Conservation (phyloP, 106 monocot species). For the Apostasia shenzhenica region DNA sequence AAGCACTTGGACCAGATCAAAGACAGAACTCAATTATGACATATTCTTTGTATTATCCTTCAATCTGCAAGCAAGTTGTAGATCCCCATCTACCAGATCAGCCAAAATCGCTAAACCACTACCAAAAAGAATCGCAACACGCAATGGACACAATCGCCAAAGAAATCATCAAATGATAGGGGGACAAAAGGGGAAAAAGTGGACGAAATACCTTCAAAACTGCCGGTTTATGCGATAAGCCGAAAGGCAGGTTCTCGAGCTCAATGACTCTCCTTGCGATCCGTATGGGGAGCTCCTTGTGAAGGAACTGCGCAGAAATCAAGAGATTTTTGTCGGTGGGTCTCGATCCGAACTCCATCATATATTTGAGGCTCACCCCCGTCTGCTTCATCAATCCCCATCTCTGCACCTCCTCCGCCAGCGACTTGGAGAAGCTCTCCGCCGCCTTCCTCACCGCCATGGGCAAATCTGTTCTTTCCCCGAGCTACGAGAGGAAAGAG, state of each 20-base stretch:
- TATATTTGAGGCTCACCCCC: constrained; percentile 76
- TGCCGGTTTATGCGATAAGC: constrained; percentile 69
- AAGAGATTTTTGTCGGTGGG: constrained; percentile 55
- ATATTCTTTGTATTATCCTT: too few relatives aligned
- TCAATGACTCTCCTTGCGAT: constrained; percentile 78
- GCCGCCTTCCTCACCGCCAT: constrained; percentile 55
- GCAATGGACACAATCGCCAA: too few relatives aligned
- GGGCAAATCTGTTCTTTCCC: not conserved
- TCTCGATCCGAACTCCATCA: constrained; percentile 89
- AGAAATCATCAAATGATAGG: too few relatives aligned
- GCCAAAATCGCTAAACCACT: too few relatives aligned
- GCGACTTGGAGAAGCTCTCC: constrained; percentile 31
- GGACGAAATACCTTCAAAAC: constrained; percentile 51
- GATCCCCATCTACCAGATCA: too few relatives aligned
- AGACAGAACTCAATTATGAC: too few relatives aligned
- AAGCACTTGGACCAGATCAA: too few relatives aligned
- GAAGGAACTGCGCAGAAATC: constrained; percentile 80
- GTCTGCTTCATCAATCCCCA: constrained; percentile 88
- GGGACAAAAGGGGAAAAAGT: too few relatives aligned
- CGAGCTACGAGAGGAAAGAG: not conserved
- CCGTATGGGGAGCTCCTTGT: constrained; percentile 76
- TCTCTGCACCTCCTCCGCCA: constrained; percentile 58
- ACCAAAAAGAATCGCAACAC: too few relatives aligned
- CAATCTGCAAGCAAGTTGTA: too few relatives aligned
- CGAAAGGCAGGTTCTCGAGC: constrained; percentile 72